These are phyloP conservation scores for Aureobasidium sp. DNA, from an alignment of 2,329 filamentous ascomycete genomes.

Conservation along the genomic window DNA sequence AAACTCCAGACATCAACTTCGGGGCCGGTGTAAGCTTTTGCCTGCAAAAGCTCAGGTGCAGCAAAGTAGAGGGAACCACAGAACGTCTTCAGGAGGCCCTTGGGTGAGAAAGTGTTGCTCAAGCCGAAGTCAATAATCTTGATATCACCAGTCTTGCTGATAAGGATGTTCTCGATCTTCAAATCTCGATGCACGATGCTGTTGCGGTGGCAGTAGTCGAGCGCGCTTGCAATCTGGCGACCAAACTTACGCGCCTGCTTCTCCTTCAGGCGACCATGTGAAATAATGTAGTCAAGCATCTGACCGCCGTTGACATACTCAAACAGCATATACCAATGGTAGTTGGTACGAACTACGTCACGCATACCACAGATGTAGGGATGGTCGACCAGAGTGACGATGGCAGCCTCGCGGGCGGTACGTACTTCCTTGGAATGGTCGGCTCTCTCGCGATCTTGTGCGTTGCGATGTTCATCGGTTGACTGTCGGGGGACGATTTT, in stretches of 20 bases:
- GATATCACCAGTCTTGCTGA: constrained; percentile 97
- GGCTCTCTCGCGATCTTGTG: constrained; percentile 74
- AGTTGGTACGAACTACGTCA: constrained; percentile 90
- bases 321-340: constrained; percentile 99
- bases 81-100: constrained; percentile 84
- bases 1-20: constrained; percentile 99
- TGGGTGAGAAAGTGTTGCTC: constrained; percentile 89
- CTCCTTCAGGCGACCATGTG: constrained; percentile 93
- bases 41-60: constrained; percentile 87
- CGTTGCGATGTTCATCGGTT: constrained; percentile 69
- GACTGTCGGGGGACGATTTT: constrained; percentile 94
- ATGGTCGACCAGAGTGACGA: constrained; percentile 88
- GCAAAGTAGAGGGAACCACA: constrained; percentile 98
- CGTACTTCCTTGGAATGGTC: constrained; percentile 96
- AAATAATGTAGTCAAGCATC: constrained; percentile 99
- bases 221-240: constrained; percentile 88
- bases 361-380: constrained; percentile 94
- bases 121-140: constrained; percentile 99
- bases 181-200: constrained; percentile 96
- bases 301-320: constrained; percentile 98
- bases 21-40: constrained; percentile 87
- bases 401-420: constrained; percentile 90
- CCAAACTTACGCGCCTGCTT: constrained; percentile 98
- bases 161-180: constrained; percentile 98
- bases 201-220: constrained; percentile 97